These are phyloP conservation scores for Schizochytrium sp. DNA, from an alignment of 108 stramenopile genomes.

Conservation along the genomic window DNA sequence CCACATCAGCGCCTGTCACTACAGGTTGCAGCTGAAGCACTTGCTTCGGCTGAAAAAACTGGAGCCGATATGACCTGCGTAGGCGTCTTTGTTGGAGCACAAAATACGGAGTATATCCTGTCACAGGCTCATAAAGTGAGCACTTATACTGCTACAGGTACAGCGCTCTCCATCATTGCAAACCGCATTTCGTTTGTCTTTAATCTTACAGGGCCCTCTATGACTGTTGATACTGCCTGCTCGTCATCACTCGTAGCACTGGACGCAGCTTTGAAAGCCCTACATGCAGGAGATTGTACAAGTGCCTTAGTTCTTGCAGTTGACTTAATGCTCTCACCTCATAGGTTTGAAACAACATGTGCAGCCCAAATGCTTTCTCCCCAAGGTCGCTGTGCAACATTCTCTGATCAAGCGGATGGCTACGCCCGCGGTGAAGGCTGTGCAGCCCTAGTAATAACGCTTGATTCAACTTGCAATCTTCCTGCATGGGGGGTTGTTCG, in stretches of 20 bases:
- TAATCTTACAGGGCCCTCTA: constrained; percentile 60
- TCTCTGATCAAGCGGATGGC: constrained; percentile 62
- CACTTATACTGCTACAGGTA: constrained; percentile 5
- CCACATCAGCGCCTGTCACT: constrained; percentile 63
- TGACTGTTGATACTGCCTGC: constrained; percentile 64
- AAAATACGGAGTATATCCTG: constrained; percentile 60
- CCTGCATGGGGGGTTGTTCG: not conserved
- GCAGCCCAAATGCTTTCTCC: constrained; percentile 64
- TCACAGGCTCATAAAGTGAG: not conserved
- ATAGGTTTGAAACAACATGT: constrained; percentile 21
- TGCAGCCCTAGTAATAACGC: not conserved
- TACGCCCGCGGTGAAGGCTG: constrained; percentile 64
- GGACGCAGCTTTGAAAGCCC: not conserved
- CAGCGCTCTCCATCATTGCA: constrained; percentile 51
- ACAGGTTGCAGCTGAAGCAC: constrained; percentile 63
- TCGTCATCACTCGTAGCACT: constrained; percentile 60
- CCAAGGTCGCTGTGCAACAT: constrained; percentile 27
- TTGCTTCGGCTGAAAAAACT: not conserved
- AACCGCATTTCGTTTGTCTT: constrained; percentile 62
- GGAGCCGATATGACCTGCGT: not conserved
- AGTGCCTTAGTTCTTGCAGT: constrained; percentile 61
- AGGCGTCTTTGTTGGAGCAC: constrained; percentile 66
- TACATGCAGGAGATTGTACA: constrained; percentile 27
- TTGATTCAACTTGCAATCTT: not conserved
- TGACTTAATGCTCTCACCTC: constrained; percentile 49